A percentile compares a stretch with the other conserved stretches of the same genome.
These are phyloP conservation scores for Auxenochlorella pyrenoidosa DNA, from an alignment of 139 green algal genomes.

Conservation along the genomic window DNA sequence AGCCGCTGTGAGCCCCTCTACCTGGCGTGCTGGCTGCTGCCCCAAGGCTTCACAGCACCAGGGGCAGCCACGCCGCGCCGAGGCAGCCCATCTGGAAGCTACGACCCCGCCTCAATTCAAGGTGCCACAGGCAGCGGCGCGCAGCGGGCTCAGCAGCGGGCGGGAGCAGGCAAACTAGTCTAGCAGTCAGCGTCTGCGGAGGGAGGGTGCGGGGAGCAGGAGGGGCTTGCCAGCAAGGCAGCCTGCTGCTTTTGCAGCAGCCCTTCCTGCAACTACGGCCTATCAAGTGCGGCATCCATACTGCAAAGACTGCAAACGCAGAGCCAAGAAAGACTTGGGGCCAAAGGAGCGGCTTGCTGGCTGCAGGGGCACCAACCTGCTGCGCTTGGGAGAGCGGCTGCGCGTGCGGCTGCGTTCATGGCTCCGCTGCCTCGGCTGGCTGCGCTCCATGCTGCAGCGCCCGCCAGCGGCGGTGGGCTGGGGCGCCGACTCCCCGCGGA, in stretches of 20 bases:
- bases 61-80: neutral
- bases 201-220: neutral
- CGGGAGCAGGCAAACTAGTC: neutral
- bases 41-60: neutral
- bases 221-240: neutral
- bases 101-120: neutral
- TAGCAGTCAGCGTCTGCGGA: neutral
- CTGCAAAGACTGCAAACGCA: neutral
- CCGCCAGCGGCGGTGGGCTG: neutral
- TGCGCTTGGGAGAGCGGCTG: slow-evolving; percentile 35
- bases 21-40: slow-evolving; percentile 8
- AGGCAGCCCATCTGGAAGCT: neutral
- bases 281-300: no score
- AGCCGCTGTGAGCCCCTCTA: neutral
- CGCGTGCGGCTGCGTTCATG: slow-evolving; percentile 24
- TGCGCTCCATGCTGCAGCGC: slow-evolving; percentile 6
- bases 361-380: slow-evolving; percentile 21
- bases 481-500: slow-evolving; percentile 49
- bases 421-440: slow-evolving; percentile 27
- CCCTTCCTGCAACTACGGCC: no score
- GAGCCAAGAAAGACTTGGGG: neutral
- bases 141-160: neutral
- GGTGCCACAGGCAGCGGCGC: neutral
- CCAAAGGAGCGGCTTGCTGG: no score
- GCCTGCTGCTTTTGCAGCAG: no score